These are phyloP conservation scores for Fusarium nelsonii DNA, from an alignment of 2,329 filamentous ascomycete genomes.

Conservation along the genomic window DNA sequence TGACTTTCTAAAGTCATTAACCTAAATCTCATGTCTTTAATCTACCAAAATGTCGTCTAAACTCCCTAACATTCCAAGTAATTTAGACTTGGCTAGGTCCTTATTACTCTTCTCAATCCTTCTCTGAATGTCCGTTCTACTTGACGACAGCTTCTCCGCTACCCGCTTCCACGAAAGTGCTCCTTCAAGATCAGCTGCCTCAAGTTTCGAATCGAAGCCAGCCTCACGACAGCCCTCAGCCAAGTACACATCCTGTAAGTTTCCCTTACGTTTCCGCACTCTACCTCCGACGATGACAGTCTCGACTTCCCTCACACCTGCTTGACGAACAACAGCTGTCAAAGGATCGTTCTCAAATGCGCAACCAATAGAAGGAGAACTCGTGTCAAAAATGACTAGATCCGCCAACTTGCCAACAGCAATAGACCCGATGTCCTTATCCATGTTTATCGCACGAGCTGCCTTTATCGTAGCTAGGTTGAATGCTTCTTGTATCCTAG, in stretches of 20 bases:
- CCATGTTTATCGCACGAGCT: conserved; percentile 10
- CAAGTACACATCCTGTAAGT: background rate
- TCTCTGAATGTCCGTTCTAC: background rate
- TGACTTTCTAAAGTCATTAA: fast-evolving
- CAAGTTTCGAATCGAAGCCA: background rate
- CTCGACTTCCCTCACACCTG: conserved; percentile 2
- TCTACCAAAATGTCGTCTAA: background rate
- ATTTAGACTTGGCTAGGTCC: background rate
- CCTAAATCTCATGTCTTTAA: background rate
- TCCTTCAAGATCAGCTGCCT: fast-evolving
- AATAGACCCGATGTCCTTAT: conserved; percentile 5
- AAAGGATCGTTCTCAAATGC: background rate
- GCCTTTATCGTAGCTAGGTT: conserved; percentile 18
- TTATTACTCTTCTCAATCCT: background rate
- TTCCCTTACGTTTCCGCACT: background rate
- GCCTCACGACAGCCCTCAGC: background rate
- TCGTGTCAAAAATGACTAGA: background rate
- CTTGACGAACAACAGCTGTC: conserved; percentile 9
- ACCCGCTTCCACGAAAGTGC: background rate
- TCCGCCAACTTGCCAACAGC: background rate
- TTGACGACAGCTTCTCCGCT: background rate
- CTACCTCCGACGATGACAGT: conserved; percentile 2
- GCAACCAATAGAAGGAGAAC: conserved; percentile 7
- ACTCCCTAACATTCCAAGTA: background rate
- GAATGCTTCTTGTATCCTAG: background rate